phyloP scores from a whole-genome alignment of 139 green algal genomes.

The Chlamydomonas sphaeroides region DNA sequence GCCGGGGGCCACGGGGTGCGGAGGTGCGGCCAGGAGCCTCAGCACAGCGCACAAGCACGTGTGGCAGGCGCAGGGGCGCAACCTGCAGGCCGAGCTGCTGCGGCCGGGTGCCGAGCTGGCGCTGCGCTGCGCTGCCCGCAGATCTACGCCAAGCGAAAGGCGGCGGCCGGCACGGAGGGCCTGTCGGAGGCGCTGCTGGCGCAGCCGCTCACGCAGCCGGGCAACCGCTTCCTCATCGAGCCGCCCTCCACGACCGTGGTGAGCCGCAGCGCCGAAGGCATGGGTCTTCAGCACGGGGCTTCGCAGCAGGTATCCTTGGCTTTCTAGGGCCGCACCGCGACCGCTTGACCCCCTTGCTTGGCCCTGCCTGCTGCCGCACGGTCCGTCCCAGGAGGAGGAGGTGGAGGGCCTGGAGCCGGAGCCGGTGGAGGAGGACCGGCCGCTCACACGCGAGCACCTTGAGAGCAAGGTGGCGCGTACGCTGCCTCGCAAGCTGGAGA shows the following conservation, averaged over 20 bases:
- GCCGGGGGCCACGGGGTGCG: not conserved
- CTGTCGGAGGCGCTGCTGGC: slow-evolving; percentile 55
- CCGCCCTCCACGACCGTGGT: slow-evolving; percentile 59
- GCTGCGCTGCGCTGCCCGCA: not conserved
- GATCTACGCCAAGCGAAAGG: slow-evolving; percentile 49
- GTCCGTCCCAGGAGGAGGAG: slow-evolving; percentile 50
- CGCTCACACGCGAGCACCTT: slow-evolving; percentile 51
- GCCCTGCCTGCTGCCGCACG: no score
- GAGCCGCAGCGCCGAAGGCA: no score
- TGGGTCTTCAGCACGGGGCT: no score
- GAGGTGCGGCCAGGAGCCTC: no score
- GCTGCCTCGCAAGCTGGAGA: slow-evolving; percentile 56
- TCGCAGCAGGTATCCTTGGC: no score
- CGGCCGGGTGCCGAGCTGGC: no score
- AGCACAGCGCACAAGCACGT: no score
- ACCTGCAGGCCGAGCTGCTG: no score
- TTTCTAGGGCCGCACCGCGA: no score
- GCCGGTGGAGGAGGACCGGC: slow-evolving; percentile 50
- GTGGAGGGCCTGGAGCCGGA: slow-evolving; percentile 41
- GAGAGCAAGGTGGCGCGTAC: slow-evolving; percentile 51
- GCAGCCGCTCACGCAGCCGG: slow-evolving; percentile 43
- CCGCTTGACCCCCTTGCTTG: no score
- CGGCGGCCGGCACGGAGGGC: slow-evolving; percentile 16
- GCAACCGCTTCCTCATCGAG: slow-evolving; percentile 64
- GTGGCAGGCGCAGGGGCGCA: no score